Base-by-base conservation (phyloP, 768 basidiomycete genomes). In the Chiua virens region DNA sequence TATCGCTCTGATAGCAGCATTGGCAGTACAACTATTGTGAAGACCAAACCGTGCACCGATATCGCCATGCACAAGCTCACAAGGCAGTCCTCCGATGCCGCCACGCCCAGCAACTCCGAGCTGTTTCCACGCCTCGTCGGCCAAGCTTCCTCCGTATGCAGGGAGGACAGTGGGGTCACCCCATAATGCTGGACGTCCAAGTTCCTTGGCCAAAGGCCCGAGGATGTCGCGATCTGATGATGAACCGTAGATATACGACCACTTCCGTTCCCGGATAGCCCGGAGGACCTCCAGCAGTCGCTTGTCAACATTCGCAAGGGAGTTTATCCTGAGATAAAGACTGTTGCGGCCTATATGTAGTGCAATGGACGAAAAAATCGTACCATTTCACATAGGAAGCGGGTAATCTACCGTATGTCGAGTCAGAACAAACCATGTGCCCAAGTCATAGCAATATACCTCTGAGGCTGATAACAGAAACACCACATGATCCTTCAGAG, bases 401-500 rank as follows among this genome's bases (percentile, higher is more conserved):
- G 22, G 75, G 73, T 13, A 79, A 63, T 32, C 76, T 76, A 64
- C n/a, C 22, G 46, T 27, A 45, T 13, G 36, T 25, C 22, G 10
- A 40, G 47, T 53, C 43, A 54, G 49, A 47, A 48, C 27, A 18
- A 28, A 32, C 18, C n/a, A 35, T 0, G 8, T 10, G 18, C n/a
- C 15, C 17, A 15, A 30, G 37, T 37, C 8, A 11, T 25, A 40
- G 7, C 34, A 15, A 55, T 59, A 43, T 61, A 89, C 87, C 85
- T 80, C 55, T 80, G 73, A 5, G 89, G 87, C 60, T 85, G 75
- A 59, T 92, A 91, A 64, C 89, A 85, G 67, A 87, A 92, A 59
- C 89, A 90, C 89, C 89, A 91, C 87, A 91, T 90, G 47, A 91
- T 89, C 61, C 89, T 91, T 62, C 30, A 62, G 47, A 48, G 21